Base-by-base conservation (phyloP, 2,329 filamentous ascomycete species). In the Fusarium ambrosium region DNA sequence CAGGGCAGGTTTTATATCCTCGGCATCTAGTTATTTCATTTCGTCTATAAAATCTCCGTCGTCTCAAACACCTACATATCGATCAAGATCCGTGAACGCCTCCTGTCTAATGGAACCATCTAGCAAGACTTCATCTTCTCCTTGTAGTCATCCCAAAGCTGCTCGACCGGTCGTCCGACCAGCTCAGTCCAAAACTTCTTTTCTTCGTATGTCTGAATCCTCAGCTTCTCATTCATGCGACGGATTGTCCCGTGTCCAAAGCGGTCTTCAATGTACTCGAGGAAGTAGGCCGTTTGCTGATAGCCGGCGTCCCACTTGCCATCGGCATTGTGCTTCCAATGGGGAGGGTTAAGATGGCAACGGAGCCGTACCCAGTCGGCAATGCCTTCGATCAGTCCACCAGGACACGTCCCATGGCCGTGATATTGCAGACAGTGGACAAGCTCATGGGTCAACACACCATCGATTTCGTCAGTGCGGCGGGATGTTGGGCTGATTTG, bases 351-450 rank as follows among this genome's bases (percentile, higher is more conserved):
- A 32, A 97, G 87, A 0, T 89, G 89, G 60, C 92, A 92, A 73
- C 90, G 91, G 70, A 98, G 85, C 3, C 96, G 89, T 27, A 98
- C 95, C 90, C 94, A 98, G 84, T 98, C 97, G 22, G 96, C 96
- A 63, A 98, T 91, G 1, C 96, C 96, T 83, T 98, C 96, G 66
- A 97, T 92, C 56, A 98, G 83, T 0, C 97, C 97, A 1, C 92
- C 92, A 0, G 93, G 93, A 51, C 91, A 90, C 6, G 85, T 85
- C 2, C 87, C 87, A 22, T 78, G 85, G 2, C 87, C 93, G 77
- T 94, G 92, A 83, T 94, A 93, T 83, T 98, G 96, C 84, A 93
- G 97, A 84, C 95, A 98, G 85, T 98, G 97, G 16, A 98, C 96
- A 71, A 98, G 92, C 84, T 98, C 96, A 81, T 98, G 96, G 2